These are phyloP conservation scores for Candida ficus DNA, from an alignment of 805 yeast species.

Conservation along the genomic window DNA sequence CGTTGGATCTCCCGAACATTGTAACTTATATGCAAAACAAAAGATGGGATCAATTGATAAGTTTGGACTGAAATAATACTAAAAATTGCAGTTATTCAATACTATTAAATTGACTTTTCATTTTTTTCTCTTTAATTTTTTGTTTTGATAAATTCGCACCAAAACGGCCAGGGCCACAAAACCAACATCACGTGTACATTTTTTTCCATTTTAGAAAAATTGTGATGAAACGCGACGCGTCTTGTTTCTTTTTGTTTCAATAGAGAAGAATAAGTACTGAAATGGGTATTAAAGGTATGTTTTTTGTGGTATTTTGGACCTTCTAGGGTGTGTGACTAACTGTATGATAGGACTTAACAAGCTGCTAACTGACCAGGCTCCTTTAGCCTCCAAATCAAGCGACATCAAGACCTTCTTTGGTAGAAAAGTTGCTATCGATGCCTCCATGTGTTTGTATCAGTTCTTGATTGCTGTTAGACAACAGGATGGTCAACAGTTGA, in stretches of 20 bases:
- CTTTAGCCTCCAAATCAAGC: slow-evolving; percentile 65
- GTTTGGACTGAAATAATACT: neutral
- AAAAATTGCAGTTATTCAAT: no score
- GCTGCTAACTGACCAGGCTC: slow-evolving; percentile 85
- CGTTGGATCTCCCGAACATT: slow-evolving; percentile 25
- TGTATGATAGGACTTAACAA: slow-evolving; percentile 65
- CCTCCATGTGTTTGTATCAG: slow-evolving; percentile 95
- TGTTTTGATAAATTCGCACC: neutral
- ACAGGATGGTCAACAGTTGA: slow-evolving; percentile 90
- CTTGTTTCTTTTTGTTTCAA: neutral
- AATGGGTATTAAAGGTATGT: slow-evolving; percentile 50
- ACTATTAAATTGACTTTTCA: no score
- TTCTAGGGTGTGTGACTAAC: no score
- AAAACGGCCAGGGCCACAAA: neutral
- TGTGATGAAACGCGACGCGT: slow-evolving; percentile 1
- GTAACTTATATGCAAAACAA: neutral
- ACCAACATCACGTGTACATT: slow-evolving; percentile 1
- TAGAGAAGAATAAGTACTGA: neutral
- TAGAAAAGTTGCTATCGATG: slow-evolving; percentile 93
- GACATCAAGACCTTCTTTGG: slow-evolving; percentile 89
- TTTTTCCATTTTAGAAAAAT: no score
- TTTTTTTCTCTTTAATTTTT: neutral
- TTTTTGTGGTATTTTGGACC: no score
- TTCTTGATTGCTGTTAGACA: slow-evolving; percentile 95
- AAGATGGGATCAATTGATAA: slow-evolving; percentile 1